Conservation (phyloP, 306 rosid genomes). For the Prinsepia uniflora region DNA sequence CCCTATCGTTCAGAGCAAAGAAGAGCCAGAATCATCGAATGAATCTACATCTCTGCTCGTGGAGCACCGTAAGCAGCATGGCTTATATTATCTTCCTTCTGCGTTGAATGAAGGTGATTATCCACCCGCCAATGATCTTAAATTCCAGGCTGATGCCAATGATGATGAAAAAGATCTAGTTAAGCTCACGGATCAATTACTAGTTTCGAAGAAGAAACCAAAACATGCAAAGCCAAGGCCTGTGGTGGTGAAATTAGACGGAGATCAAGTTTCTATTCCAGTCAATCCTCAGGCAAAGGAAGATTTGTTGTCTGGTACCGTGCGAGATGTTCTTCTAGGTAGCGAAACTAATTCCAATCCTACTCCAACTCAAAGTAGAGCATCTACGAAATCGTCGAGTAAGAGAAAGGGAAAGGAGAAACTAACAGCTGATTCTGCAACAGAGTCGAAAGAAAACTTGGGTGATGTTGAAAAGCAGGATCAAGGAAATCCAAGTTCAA, state of each 20-base stretch:
- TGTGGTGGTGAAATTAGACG: slow-evolving; percentile 83
- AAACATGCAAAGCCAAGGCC: slow-evolving; percentile 79
- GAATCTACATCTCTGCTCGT: slow-evolving; percentile 70
- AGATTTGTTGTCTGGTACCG: slow-evolving; percentile 66
- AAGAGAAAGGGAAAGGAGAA: slow-evolving; percentile 71
- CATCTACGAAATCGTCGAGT: slow-evolving; percentile 41
- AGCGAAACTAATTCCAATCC: slow-evolving; percentile 37
- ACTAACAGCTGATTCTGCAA: slow-evolving; percentile 30
- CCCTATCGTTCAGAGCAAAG: slow-evolving; percentile 35
- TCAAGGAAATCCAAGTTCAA: slow-evolving; percentile 40
- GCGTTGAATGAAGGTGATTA: slow-evolving; percentile 65
- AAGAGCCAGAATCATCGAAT: slow-evolving; percentile 46
- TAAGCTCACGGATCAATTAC: slow-evolving; percentile 69
- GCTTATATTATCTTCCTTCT: slow-evolving; percentile 79
- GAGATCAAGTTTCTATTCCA: slow-evolving; percentile 45
- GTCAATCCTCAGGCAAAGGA: slow-evolving; percentile 46
- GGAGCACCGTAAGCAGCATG: slow-evolving; percentile 89
- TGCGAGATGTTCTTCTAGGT: slow-evolving; percentile 62
- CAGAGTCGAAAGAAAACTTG: slow-evolving; percentile 51
- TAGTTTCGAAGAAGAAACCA: slow-evolving; percentile 62
- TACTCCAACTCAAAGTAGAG: slow-evolving; percentile 36
- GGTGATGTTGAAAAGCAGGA: slow-evolving; percentile 47
- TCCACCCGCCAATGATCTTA: slow-evolving; percentile 78
- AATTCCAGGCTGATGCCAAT: slow-evolving; percentile 31
- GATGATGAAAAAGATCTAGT: slow-evolving; percentile 60